These are phyloP conservation scores for Evansstolkia leycettana DNA, from an alignment of 495 filamentous ascomycete species.

Conservation along the genomic window DNA sequence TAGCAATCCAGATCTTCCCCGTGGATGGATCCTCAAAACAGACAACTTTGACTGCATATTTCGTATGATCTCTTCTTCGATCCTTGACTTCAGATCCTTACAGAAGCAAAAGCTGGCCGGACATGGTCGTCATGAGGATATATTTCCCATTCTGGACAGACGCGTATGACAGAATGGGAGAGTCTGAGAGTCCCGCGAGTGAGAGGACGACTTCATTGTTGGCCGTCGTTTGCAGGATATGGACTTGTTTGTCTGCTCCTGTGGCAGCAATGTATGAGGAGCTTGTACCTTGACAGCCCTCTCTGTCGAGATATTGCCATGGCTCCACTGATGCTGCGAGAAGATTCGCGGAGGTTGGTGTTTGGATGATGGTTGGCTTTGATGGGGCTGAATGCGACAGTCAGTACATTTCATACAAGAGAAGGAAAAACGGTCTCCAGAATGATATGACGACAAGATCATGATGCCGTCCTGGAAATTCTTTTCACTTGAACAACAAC, in stretches of 20 bases:
- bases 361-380: slow-evolving; percentile 23
- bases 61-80: slow-evolving; percentile 44
- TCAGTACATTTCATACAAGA: neutral
- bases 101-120: slow-evolving; percentile 44
- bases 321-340: slow-evolving; percentile 37
- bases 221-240: slow-evolving; percentile 24
- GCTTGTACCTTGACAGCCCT: slow-evolving; percentile 2
- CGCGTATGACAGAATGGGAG: slow-evolving; percentile 44
- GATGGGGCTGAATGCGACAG: slow-evolving; percentile 31
- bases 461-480: neutral
- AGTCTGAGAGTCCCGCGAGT: slow-evolving; percentile 36
- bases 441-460: neutral
- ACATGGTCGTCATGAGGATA: slow-evolving; percentile 46
- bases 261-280: slow-evolving; percentile 30
- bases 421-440: neutral
- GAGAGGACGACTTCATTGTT: slow-evolving; percentile 15
- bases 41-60: slow-evolving; percentile 48
- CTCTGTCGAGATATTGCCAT: slow-evolving; percentile 15
- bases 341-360: slow-evolving; percentile 39
- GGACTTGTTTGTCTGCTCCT: slow-evolving; percentile 40
- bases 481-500: neutral
- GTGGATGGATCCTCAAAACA: slow-evolving; percentile 18
- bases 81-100: slow-evolving; percentile 25
- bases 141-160: slow-evolving; percentile 20
- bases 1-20: slow-evolving; percentile 36